A percentile compares a stretch with the other conserved stretches of the same genome.
Evolutionary conservation across 129 eudicot genomes (phyloP).

Genomic region (Gnaphalium uliginosum): DNA sequence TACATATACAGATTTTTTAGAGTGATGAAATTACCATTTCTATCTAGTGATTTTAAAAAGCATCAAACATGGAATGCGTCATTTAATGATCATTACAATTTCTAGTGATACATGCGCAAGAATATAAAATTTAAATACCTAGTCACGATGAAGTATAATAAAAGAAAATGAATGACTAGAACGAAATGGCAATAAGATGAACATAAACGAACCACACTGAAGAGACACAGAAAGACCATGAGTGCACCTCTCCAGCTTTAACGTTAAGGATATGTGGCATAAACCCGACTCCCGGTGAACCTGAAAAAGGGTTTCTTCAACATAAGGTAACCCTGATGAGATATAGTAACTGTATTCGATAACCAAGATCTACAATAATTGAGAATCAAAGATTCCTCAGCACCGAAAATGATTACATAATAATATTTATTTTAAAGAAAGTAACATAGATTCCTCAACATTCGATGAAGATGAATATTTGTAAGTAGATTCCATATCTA

Average conservation of each 20-base stretch:
- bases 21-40: neutral
- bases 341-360: neutral
- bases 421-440: neutral
- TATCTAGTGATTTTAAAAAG: neutral
- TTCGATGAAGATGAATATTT: too few relatives aligned
- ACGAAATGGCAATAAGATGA: neutral
- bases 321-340: constrained; percentile 1
- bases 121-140: neutral
- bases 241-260: constrained; percentile 58
- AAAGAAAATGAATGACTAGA: neutral
- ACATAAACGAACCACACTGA: constrained; percentile 12
- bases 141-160: neutral
- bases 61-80: neutral
- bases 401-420: neutral
- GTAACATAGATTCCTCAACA: too few relatives aligned
- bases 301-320: constrained; percentile 36
- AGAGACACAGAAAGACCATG: constrained; percentile 13
- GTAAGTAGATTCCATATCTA: too few relatives aligned
- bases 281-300: constrained; percentile 54
- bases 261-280: constrained; percentile 50
- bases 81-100: neutral
- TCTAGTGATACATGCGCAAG: neutral
- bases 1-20: neutral
- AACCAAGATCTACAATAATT: neutral
- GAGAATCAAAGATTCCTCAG: neutral